Evolutionary conservation across 2,329 filamentous ascomycete genomes (phyloP).

Genomic region (Colletotrichum shisoi): DNA sequence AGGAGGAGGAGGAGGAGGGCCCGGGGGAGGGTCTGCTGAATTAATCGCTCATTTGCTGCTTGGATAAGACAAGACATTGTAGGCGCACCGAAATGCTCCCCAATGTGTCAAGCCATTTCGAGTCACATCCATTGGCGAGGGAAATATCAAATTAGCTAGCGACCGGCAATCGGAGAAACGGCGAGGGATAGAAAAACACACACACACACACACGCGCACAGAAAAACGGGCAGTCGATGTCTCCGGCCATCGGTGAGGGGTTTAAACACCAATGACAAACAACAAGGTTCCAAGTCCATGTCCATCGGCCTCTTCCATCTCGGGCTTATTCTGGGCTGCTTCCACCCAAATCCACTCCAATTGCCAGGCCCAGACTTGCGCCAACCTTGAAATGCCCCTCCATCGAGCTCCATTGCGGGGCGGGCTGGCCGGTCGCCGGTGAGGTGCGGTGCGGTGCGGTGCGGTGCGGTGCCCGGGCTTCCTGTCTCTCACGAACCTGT

Average conservation of each 20-base stretch:
- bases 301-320: conserved; percentile 28
- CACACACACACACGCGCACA: background rate
- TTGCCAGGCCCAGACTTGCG: conserved; percentile 33
- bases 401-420: conserved; percentile 31
- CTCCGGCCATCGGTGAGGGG: conserved; percentile 32
- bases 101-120: conserved; percentile 19
- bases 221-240: background rate
- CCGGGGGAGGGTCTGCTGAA: background rate
- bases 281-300: conserved; percentile 26
- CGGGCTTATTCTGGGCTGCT: conserved; percentile 39
- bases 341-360: conserved; percentile 29
- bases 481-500: background rate
- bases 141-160: conserved; percentile 28
- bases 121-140: conserved; percentile 30
- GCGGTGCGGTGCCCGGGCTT: conserved; percentile 8
- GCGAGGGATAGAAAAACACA: background rate
- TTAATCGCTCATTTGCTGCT: conserved; percentile 34
- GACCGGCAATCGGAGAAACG: background rate
- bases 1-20: too few species aligned
- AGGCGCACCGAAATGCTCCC: background rate
- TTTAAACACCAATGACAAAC: conserved; percentile 26
- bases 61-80: background rate
- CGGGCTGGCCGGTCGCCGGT: conserved; percentile 20
- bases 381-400: conserved; percentile 27
- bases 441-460: too few species aligned